A percentile compares a stretch with the other conserved stretches of the same genome.
Evolutionary conservation across 345 rosid genomes (phyloP).

Genomic region (Citrus hindsii): DNA sequence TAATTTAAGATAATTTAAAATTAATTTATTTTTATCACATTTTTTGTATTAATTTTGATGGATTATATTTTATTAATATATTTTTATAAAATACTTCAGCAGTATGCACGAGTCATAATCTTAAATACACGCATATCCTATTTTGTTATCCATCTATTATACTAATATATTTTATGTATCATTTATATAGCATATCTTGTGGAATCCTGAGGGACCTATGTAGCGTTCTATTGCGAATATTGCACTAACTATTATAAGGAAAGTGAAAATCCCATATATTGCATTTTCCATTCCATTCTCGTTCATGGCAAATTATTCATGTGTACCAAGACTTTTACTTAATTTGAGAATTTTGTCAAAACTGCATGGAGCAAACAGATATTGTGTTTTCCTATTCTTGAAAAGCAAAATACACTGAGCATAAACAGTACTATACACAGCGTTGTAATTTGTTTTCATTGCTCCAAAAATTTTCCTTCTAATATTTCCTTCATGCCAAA

Average conservation of each 20-base stretch:
- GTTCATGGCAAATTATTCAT: no score
- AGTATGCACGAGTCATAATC: neutral
- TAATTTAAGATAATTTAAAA: no score
- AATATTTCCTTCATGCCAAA: neutral
- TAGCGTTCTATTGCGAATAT: no score
- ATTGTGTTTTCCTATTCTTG: neutral
- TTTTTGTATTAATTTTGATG: neutral
- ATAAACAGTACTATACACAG: neutral
- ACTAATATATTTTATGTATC: no score
- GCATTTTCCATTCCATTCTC: no score
- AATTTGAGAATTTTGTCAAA: no score
- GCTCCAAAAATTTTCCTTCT: neutral
- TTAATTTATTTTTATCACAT: no score
- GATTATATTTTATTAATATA: neutral
- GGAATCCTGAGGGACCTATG: neutral
- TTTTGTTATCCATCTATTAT: neutral
- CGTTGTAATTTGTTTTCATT: neutral
- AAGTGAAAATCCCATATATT: no score
- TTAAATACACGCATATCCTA: neutral
- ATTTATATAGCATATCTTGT: neutral
- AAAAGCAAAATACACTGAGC: neutral
- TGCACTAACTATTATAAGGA: no score
- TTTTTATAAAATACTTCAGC: neutral
- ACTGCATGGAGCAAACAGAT: no score
- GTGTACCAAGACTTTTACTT: no score